Conservation (phyloP, 2,329 filamentous ascomycete species). For the Aspergillus tubingensis region DNA sequence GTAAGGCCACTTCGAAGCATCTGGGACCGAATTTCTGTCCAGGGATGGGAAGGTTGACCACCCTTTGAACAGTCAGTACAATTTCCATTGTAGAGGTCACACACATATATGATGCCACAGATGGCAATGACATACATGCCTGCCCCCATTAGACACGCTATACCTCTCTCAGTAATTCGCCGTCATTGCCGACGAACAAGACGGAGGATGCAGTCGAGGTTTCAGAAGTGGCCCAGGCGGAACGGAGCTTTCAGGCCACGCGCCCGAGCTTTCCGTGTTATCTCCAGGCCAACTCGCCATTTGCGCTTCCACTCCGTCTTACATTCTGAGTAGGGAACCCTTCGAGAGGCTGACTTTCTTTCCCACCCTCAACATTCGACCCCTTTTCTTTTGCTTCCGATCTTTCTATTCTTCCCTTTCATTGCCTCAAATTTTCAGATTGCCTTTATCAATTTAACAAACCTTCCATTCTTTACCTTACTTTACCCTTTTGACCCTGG, state of each 20-base stretch:
- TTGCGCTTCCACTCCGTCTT: constrained; percentile 12
- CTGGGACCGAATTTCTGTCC: no score
- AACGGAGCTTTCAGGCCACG: constrained; percentile 14
- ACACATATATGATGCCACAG: no score
- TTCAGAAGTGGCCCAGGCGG: constrained; percentile 11
- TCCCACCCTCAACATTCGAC: neutral
- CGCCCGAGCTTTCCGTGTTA: constrained; percentile 22
- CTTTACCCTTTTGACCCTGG: neutral
- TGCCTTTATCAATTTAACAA: neutral
- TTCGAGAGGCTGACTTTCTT: neutral
- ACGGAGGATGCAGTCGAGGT: neutral
- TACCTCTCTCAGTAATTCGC: no score
- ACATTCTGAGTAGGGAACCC: neutral
- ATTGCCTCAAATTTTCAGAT: neutral
- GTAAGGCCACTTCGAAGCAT: no score
- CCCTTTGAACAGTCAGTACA: no score
- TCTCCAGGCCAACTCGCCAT: constrained; percentile 27
- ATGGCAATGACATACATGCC: neutral
- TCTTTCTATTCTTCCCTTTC: neutral
- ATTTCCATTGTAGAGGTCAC: no score
- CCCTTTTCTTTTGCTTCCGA: neutral
- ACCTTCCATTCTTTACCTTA: no score
- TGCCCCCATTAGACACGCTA: neutral
- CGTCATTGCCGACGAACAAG: no score
- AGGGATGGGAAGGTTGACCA: no score